phyloP scores from a whole-genome alignment of 768 basidiomycete genomes.

The Chlorophyllum brunneum region DNA sequence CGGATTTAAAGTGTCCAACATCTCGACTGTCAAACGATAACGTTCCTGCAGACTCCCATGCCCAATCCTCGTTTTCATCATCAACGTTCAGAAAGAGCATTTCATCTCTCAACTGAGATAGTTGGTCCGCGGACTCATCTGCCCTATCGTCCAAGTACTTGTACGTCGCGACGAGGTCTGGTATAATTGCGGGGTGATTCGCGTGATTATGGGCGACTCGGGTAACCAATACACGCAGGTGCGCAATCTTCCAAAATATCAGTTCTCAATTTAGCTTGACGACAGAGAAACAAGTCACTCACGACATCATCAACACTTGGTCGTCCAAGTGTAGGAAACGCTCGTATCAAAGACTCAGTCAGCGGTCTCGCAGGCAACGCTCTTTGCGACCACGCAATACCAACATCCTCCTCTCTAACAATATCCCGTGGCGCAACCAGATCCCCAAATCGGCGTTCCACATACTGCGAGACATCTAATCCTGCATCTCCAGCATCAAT shows the following conservation, averaged over 20 bases:
- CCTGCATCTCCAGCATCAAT: background rate
- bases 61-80: constrained; percentile 6
- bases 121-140: background rate
- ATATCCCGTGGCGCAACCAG: constrained; percentile 17
- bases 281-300: constrained; percentile 6
- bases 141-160: background rate
- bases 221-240: constrained; percentile 1
- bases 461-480: constrained; percentile 2
- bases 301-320: constrained; percentile 20
- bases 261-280: background rate
- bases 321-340: constrained; percentile 18
- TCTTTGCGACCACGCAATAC: constrained; percentile 24
- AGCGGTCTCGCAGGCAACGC: constrained; percentile 14
- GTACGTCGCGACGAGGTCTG: constrained; percentile 8
- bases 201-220: background rate
- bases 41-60: constrained; percentile 3
- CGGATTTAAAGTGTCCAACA: constrained; percentile 6
- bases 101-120: background rate
- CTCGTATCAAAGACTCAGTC: constrained; percentile 11
- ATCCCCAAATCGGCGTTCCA: background rate
- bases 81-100: constrained; percentile 14
- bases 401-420: constrained; percentile 15
- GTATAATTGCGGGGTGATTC: background rate
- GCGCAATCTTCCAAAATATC: background rate
- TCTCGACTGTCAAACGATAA: constrained; percentile 13